Evolutionary conservation across 305 asterid species (phyloP), one percentile per base, ranked within the genome.

Genomic region (Ajuga reptans): DNA sequence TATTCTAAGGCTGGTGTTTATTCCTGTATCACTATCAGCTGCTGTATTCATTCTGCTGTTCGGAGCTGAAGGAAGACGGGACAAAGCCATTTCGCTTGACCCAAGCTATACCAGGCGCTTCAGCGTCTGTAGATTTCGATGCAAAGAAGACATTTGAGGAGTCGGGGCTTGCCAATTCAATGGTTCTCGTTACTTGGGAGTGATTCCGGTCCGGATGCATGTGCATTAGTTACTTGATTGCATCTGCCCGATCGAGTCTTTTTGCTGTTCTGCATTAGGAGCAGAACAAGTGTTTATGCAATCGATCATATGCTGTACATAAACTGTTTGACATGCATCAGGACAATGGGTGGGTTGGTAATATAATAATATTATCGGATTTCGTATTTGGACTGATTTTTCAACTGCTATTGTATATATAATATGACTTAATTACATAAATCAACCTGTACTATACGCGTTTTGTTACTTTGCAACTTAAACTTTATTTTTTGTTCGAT

Each of bases 21-120:
- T 31, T 12, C 16, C 15, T 68, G 64, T 61, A 27, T n/a, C 9
- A 16, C 8, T 31, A 17, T 73, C 84, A 89, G 96, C 84, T 91
- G 78, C 83, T 91, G 16, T 89, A 96, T 96, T 91, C 97, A 56
- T 91, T 89, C 86, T 87, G 96, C 76, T 66, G 74, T 72, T 78
- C 89, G 36, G 87, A 82, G 86, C 83, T 91, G 34, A 89, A 82
- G 73, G 96, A 85, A 80, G 90, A 83, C 0, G 82, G 81, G 58
- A 50, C n/a, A 15, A 77, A 76, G 58, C 84, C 85, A 0, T 91
- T 89, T 51, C 86, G 87, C 47, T 78, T 91, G 77, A 69, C 93
- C 4, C 95, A 87, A 53, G 90, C 97, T 29, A 84, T 89, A 72
- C 96, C 96, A 0, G 97, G 97, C 11, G 86, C 83, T 27, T 45